Evolutionary conservation across 2,329 filamentous ascomycete genomes (phyloP).

Genomic region (Podosphaera fusca): DNA sequence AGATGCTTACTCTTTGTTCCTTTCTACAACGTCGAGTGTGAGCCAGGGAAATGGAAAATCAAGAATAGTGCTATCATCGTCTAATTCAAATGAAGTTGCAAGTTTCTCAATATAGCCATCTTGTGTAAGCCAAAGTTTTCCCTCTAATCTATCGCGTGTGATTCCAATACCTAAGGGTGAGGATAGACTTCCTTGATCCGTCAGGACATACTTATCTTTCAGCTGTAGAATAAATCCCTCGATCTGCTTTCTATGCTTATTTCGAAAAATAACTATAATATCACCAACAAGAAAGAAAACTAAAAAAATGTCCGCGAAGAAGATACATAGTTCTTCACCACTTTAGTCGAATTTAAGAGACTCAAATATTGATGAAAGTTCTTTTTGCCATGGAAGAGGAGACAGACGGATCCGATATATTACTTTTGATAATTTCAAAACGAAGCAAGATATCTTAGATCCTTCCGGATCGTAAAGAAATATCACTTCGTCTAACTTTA

Average conservation of each 20-base stretch:
- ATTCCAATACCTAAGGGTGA: not conserved
- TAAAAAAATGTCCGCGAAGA: not conserved
- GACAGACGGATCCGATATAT: not conserved
- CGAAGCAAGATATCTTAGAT: not conserved
- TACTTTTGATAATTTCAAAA: not conserved
- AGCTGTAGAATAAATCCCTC: not conserved
- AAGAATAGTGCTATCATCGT: not conserved
- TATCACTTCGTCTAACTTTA: not conserved
- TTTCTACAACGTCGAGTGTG: not conserved
- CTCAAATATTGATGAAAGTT: not conserved
- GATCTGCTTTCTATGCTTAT: not conserved
- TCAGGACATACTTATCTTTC: not conserved
- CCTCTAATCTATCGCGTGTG: not conserved
- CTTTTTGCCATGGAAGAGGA: not conserved
- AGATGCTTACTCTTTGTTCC: not conserved
- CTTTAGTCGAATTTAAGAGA: not conserved
- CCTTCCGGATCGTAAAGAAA: not conserved
- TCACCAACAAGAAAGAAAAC: not conserved
- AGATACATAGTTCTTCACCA: too few relatives aligned
- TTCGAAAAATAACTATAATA: not conserved
- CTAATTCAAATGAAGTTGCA: not conserved
- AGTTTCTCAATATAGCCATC: not conserved
- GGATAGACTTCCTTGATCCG: not conserved
- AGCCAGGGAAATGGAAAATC: not conserved
- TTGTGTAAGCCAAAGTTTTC: not conserved